Evolutionary conservation across 192 early-diverging fungal genomes (phyloP), one percentile per base, ranked within the genome.

Genomic region (Pilobolus umbonatus): DNA sequence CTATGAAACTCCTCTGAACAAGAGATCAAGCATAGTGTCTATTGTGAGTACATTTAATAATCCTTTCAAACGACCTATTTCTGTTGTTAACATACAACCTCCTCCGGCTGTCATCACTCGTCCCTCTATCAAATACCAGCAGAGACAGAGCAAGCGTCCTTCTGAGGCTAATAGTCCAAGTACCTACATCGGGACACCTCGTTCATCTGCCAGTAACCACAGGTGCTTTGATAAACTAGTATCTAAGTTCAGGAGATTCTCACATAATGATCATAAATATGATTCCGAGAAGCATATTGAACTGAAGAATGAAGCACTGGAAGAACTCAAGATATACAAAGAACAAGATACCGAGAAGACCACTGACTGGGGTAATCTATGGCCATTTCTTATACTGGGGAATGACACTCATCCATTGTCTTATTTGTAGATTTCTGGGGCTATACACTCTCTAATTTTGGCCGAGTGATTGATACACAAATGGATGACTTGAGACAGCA

Each of bases 391-490:
- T n/a, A n/a, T n/a, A n/a, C n/a, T n/a, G 46, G 25, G 28, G n/a
- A 17, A 19, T 49, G 30, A 24, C 40, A 35, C 1, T 40, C 47
- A 34, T 12, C 5, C 14, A 12, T 42, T 50, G 35, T 36, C 19
- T 12, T 29, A 8, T 30, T 3, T 54, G 34, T 62, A 85, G 89
- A 98, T 40, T 95, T 96, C 55, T 98, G 96, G 96, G 88, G 89
- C n/a, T 75, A 70, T 22, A 67, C 92, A 67, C 87, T 94, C 61
- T 82, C 84, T 62, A 86, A 95, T 71, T 93, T 92, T 73, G 90
- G 92, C 39, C 71, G 74, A 12, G 82, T 91, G 2, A 83, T 86
- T 9, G 80, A 80, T 46, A 63, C 75, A 19, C 82, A 96, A 64
- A 76, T 88, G 3, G 77, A 82, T 34, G 75, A 82, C 49, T 72